A percentile compares a stretch with the other conserved stretches of the same genome.
Evolutionary conservation across 192 early-diverging fungal genomes (phyloP).

Genomic region (Gryganskiella cystojenkinii): DNA sequence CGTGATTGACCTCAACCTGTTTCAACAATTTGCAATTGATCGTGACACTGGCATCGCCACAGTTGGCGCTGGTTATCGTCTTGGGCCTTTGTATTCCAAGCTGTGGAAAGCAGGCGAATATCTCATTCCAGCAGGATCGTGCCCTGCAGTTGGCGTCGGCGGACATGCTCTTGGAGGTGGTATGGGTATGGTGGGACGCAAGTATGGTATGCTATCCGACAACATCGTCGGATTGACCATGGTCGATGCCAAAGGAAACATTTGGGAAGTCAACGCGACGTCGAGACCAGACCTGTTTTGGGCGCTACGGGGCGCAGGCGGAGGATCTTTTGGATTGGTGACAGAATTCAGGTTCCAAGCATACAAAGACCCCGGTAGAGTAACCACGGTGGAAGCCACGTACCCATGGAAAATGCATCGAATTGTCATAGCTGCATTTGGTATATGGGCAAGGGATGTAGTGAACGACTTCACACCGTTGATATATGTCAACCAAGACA

Average conservation of each 20-base stretch:
- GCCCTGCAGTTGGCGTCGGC: conserved; percentile 64
- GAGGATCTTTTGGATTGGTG: conserved; percentile 50
- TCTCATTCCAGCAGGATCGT: conserved; percentile 55
- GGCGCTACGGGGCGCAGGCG: conserved; percentile 68
- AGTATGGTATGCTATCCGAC: conserved; percentile 60
- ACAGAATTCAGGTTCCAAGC: conserved; percentile 43
- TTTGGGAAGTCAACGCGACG: conserved; percentile 31
- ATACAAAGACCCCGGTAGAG: too few relatives aligned
- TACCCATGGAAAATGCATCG: neutral
- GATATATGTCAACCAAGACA: neutral
- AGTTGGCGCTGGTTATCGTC: conserved; percentile 59
- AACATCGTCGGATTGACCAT: conserved; percentile 46
- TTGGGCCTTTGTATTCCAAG: conserved; percentile 62
- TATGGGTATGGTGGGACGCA: conserved; percentile 54
- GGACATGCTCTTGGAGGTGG: conserved; percentile 62
- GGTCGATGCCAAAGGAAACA: conserved; percentile 51
- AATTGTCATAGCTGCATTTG: conserved; percentile 2
- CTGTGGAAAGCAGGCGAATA: conserved; percentile 30
- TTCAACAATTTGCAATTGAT: conserved; percentile 36
- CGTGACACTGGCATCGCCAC: conserved; percentile 21
- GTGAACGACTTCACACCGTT: neutral
- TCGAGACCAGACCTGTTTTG: conserved; percentile 65
- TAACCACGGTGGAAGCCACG: neutral
- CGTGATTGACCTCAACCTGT: conserved; percentile 59
- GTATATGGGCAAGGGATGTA: neutral